phyloP scores from a whole-genome alignment of 2,329 filamentous ascomycete species.

The Penicillium sp. region DNA sequence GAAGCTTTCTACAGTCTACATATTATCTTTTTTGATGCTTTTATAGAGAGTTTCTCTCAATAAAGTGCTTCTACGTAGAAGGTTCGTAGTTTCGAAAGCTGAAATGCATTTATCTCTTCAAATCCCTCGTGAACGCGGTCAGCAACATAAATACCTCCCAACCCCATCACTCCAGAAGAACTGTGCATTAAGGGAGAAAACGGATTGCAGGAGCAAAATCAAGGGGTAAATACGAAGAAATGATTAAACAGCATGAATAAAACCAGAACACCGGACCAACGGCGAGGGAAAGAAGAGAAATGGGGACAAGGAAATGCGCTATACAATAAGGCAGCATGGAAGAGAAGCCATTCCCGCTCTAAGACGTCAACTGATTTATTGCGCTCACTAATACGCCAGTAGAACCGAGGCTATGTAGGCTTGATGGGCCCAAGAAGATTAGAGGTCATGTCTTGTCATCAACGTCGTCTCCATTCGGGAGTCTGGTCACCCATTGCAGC shows the following conservation, averaged over 20 bases:
- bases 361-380: conserved; percentile 29
- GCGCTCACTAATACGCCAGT: conserved; percentile 31
- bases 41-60: background rate
- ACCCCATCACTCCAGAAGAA: conserved; percentile 26
- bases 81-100: background rate
- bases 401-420: conserved; percentile 29
- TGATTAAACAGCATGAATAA: background rate
- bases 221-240: conserved; percentile 5
- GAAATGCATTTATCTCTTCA: conserved; percentile 17
- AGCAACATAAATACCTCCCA: conserved; percentile 15
- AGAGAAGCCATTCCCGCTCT: conserved; percentile 23
- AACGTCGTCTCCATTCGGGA: conserved; percentile 34
- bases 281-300: conserved; percentile 13
- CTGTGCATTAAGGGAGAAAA: conserved; percentile 17
- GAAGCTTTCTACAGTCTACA: background rate
- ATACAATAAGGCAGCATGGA: conserved; percentile 27
- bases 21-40: background rate
- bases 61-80: background rate
- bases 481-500: conserved; percentile 28
- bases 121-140: conserved; percentile 8
- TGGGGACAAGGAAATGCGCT: conserved; percentile 54
- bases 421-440: conserved; percentile 27
- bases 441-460: conserved; percentile 39
- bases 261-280: conserved; percentile 20
- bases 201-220: conserved; percentile 5